These are phyloP conservation scores for Ceraceosorus guamensis DNA, from an alignment of 1,284 basidiomycete species.

Conservation along the genomic window DNA sequence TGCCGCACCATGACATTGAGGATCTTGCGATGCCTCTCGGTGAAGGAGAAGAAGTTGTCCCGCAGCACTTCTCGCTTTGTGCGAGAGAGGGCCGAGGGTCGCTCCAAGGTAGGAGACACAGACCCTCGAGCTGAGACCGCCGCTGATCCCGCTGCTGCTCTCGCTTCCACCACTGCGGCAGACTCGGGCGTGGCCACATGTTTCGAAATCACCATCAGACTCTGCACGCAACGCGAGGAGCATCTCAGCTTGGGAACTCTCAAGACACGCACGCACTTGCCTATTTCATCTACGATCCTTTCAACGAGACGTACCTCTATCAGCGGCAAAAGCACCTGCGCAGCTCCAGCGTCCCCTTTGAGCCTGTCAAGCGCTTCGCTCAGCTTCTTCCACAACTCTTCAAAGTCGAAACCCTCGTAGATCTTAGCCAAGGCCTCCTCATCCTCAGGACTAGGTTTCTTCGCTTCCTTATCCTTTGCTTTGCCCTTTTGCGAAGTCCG, in stretches of 20 bases:
- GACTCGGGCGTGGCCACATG: slow-evolving; percentile 54
- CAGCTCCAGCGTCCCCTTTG: slow-evolving; percentile 40
- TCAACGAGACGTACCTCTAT: slow-evolving; percentile 29
- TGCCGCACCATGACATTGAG: slow-evolving; percentile 96
- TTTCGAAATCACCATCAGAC: slow-evolving; percentile 94
- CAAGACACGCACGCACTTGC: no score
- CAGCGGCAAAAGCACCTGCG: slow-evolving; percentile 40
- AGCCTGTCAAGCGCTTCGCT: slow-evolving; percentile 39
- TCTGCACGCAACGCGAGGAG: slow-evolving; percentile 11
- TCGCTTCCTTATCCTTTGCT: background rate
- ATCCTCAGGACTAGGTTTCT: slow-evolving; percentile 55
- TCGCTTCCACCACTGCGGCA: background rate
- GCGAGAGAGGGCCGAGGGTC: slow-evolving; percentile 7
- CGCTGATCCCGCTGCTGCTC: slow-evolving; percentile 4
- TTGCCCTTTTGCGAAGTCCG: no score
- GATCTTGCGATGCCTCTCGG: slow-evolving; percentile 86
- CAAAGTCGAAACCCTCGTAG: slow-evolving; percentile 44
- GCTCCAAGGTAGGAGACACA: slow-evolving; percentile 12
- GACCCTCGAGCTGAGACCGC: slow-evolving; percentile 17
- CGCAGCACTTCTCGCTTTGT: slow-evolving; percentile 52
- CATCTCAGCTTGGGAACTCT: no score
- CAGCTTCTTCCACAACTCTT: slow-evolving; percentile 37
- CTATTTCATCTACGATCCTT: background rate
- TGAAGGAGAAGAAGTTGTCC: slow-evolving; percentile 86
- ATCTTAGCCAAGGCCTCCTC: slow-evolving; percentile 40